Evolutionary conservation across 495 filamentous ascomycete genomes (phyloP).

Genomic region (Staphylotrichum longicolle): DNA sequence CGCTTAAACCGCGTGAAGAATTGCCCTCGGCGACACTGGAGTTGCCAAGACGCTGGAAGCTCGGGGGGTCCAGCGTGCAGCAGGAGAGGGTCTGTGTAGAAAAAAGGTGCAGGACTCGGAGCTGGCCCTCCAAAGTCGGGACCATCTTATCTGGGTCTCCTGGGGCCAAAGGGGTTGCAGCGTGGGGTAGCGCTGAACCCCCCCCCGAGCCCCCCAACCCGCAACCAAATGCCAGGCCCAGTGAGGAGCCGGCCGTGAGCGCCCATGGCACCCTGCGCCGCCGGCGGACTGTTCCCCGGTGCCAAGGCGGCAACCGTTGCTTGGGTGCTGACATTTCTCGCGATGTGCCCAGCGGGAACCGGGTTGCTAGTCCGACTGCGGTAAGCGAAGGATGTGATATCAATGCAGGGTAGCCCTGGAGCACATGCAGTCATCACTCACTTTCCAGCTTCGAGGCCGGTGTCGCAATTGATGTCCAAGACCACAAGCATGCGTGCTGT

Average conservation of each 20-base stretch:
- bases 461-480: slow-evolving; percentile 5
- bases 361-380: slow-evolving; percentile 8
- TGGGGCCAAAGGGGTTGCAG: slow-evolving; percentile 7
- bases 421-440: slow-evolving; percentile 4
- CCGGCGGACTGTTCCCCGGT: slow-evolving; percentile 8
- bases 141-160: background rate
- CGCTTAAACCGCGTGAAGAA: background rate
- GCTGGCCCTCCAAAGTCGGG: too few species aligned
- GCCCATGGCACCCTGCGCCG: background rate
- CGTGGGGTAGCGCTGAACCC: slow-evolving; percentile 18
- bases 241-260: background rate
- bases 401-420: slow-evolving; percentile 15
- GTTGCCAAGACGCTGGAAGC: background rate
- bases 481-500: too few species aligned
- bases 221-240: background rate
- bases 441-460: background rate
- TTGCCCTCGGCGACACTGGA: slow-evolving; percentile 4
- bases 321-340: slow-evolving; percentile 9
- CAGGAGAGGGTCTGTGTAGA: too few species aligned
- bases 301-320: slow-evolving; percentile 17
- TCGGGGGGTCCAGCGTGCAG: background rate
- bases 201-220: too few species aligned
- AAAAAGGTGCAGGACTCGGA: too few species aligned
- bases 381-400: slow-evolving; percentile 25
- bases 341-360: background rate